A percentile compares a stretch with the other conserved stretches of the same genome.
Conservation (phyloP, 345 rosid genomes). For the Acer negundo region DNA sequence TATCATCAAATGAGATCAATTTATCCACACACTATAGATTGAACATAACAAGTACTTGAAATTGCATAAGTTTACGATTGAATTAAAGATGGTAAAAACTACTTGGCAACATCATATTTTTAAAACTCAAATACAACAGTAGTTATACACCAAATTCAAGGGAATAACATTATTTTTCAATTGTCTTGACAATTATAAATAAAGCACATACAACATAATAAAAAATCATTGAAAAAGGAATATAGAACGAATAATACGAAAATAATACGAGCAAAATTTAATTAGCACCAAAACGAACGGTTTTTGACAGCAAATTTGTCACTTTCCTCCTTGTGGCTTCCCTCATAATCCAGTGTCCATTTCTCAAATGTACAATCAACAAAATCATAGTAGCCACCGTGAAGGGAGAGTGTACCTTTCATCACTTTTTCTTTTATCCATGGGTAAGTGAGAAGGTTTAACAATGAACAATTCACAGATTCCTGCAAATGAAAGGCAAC, state of each 20-base stretch:
- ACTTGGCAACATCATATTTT: background rate
- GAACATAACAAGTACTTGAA: too few relatives aligned
- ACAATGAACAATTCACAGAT: slow-evolving; percentile 72
- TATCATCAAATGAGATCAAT: too few relatives aligned
- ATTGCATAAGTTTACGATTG: background rate
- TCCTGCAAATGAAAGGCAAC: slow-evolving; percentile 42
- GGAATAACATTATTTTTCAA: slow-evolving; percentile 25
- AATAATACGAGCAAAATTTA: slow-evolving; percentile 8
- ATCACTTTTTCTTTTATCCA: slow-evolving; percentile 90
- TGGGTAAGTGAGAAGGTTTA: slow-evolving; percentile 78
- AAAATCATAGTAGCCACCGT: slow-evolving; percentile 92
- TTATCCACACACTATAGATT: too few relatives aligned
- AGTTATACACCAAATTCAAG: slow-evolving; percentile 15
- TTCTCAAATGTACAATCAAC: slow-evolving; percentile 85
- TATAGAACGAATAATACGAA: background rate
- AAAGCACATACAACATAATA: slow-evolving; percentile 9
- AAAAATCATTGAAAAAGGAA: background rate
- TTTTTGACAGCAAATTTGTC: slow-evolving; percentile 49
- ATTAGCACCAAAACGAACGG: slow-evolving; percentile 61
- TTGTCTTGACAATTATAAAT: background rate
- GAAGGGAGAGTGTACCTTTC: slow-evolving; percentile 60
- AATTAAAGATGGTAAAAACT: background rate
- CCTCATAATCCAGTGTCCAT: slow-evolving; percentile 82
- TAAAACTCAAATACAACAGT: background rate
- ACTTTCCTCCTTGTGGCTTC: slow-evolving; percentile 38